A percentile compares a stretch with the other conserved stretches of the same genome.
Evolutionary conservation across 768 basidiomycete species (phyloP).

Genomic region (Mycena alexandri): DNA sequence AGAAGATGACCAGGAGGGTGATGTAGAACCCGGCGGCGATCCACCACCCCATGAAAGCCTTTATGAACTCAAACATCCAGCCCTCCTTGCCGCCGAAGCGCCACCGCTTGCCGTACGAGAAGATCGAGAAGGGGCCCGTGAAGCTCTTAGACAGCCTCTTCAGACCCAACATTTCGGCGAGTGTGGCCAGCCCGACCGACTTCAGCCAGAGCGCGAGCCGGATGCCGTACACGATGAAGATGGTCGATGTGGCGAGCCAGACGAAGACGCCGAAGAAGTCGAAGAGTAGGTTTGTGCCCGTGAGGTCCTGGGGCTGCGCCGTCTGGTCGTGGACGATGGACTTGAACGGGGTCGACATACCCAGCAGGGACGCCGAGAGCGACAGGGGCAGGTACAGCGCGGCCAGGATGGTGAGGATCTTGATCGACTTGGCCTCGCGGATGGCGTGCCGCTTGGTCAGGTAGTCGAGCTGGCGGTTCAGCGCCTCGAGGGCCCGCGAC

Average conservation of each 20-base stretch:
- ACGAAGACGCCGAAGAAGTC: slow-evolving; percentile 26
- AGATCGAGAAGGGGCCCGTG: slow-evolving; percentile 27
- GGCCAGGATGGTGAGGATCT: slow-evolving; percentile 26
- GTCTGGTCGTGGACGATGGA: slow-evolving; percentile 18
- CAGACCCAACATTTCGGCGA: slow-evolving; percentile 22
- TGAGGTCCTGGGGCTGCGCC: slow-evolving; percentile 24
- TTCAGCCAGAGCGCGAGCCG: slow-evolving; percentile 24
- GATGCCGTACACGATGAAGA: slow-evolving; percentile 26
- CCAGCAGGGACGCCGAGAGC: slow-evolving; percentile 26
- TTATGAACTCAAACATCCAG: slow-evolving; percentile 41
- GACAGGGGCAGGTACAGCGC: slow-evolving; percentile 24
- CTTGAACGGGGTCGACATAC: slow-evolving; percentile 25
- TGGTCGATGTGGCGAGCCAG: slow-evolving; percentile 26
- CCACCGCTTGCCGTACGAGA: slow-evolving; percentile 28
- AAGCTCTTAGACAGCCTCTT: slow-evolving; percentile 19
- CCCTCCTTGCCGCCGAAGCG: slow-evolving; percentile 24
- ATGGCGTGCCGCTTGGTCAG: slow-evolving; percentile 28
- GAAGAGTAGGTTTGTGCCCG: slow-evolving; percentile 24
- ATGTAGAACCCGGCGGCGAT: slow-evolving; percentile 55
- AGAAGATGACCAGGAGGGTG: slow-evolving; percentile 39
- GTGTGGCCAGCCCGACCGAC: slow-evolving; percentile 23
- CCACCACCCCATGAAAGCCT: slow-evolving; percentile 54
- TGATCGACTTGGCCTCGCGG: slow-evolving; percentile 26
- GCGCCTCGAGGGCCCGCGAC: slow-evolving; percentile 24
- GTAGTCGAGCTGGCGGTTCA: slow-evolving; percentile 27